phyloP scores from a whole-genome alignment of 192 early-diverging fungal genomes.

The Podila epigama region DNA sequence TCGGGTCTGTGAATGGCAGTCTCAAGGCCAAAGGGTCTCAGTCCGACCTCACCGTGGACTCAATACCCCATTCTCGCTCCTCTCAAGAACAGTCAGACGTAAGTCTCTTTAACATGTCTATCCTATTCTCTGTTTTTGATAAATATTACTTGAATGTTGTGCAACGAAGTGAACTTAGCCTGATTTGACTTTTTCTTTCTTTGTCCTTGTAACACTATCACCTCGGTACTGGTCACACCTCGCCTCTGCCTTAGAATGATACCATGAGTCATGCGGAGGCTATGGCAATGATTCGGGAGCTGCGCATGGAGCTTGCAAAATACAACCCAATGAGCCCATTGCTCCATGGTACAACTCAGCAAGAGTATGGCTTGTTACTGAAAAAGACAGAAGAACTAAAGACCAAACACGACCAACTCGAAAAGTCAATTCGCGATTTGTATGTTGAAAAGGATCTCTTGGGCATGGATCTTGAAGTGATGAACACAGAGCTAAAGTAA shows the following conservation, averaged over 20 bases:
- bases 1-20: background rate
- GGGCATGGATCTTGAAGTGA: conserved; percentile 40
- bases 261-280: conserved; percentile 19
- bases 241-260: conserved; percentile 9
- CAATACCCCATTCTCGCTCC: conserved; percentile 1
- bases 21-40: conserved; percentile 7
- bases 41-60: background rate
- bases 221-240: background rate
- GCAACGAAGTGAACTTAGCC: background rate
- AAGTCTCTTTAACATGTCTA: background rate
- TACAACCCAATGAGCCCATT: conserved; percentile 36
- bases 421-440: conserved; percentile 37
- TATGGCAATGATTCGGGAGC: conserved; percentile 11
- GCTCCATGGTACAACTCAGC: conserved; percentile 33
- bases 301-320: conserved; percentile 40
- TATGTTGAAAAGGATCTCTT: conserved; percentile 47
- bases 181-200: background rate
- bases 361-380: conserved; percentile 16
- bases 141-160: background rate
- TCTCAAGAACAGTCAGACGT: conserved; percentile 11
- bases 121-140: background rate
- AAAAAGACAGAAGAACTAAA: conserved; percentile 24
- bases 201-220: too few relatives aligned
- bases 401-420: conserved; percentile 25
- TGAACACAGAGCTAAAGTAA: conserved; percentile 46